These are phyloP conservation scores for Termitomyces sp. DNA, from an alignment of 768 basidiomycete species.

Conservation along the genomic window DNA sequence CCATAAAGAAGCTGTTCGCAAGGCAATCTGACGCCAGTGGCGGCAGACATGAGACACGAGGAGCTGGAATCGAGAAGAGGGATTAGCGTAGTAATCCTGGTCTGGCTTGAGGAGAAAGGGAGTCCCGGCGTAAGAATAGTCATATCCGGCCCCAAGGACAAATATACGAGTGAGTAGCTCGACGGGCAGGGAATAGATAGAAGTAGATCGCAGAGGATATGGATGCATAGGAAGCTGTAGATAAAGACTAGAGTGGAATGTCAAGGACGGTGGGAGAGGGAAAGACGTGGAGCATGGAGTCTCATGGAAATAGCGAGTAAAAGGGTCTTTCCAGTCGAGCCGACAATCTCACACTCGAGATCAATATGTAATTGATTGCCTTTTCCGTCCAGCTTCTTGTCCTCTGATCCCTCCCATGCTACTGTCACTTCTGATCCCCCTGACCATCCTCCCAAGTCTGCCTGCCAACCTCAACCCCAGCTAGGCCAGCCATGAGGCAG, in stretches of 20 bases:
- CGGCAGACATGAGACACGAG: conserved; percentile 53
- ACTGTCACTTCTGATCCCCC: background rate
- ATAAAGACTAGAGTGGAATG: no score
- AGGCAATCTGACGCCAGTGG: conserved; percentile 51
- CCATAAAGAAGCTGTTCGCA: conserved; percentile 50
- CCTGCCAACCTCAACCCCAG: no score
- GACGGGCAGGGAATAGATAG: conserved; percentile 46
- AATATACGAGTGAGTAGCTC: conserved; percentile 59
- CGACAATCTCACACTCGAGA: conserved; percentile 15
- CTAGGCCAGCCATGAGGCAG: background rate
- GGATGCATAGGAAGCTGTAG: background rate
- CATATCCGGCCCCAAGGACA: conserved; percentile 41
- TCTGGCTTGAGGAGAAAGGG: conserved; percentile 49
- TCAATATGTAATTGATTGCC: conserved; percentile 13
- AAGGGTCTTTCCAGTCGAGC: conserved; percentile 5
- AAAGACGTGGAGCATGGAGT: conserved; percentile 6
- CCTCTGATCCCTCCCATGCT: background rate
- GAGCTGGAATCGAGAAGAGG: conserved; percentile 46
- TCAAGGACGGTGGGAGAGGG: conserved; percentile 1
- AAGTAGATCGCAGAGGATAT: conserved; percentile 17
- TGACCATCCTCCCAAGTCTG: background rate
- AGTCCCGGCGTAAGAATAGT: conserved; percentile 38
- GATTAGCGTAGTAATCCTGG: conserved; percentile 33
- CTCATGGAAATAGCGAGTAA: conserved; percentile 11
- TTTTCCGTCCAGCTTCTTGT: background rate